Evolutionary conservation across 306 rosid genomes (phyloP), one percentile per base, ranked within the genome.

Genomic region (Vigna mungo): DNA sequence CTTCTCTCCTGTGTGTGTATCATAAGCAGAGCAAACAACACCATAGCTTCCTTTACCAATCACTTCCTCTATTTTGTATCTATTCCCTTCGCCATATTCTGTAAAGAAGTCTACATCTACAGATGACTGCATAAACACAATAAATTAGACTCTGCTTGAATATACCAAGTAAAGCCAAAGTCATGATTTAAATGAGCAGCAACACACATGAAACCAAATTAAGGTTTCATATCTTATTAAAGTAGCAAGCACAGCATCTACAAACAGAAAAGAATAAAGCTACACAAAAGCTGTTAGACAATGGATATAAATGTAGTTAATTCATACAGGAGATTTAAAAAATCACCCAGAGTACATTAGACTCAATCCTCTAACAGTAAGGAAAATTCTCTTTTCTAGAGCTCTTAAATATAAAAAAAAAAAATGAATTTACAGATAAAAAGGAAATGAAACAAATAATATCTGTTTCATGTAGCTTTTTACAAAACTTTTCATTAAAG

Each of bases 1-100:
- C 82, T 92, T 92, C 11, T 92, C 97, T 61, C 96, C 93, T 8
- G 88, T 81, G 74, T 87, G 93, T 34, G 96, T 75, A 83, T 92
- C 97, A 74, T 84, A 92, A 20, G 97, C 97, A 58, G 97, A 92
- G 80, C 97, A 92, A 80, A 92, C 97, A 80, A 92, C 96, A 46
- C 97, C 97, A 72, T 92, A 92, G 87, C 97, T 92, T 87, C 97
- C 97, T 85, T 92, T 92, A 27, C 97, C 97, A 78, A 92, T 92
- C 56, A 92, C 97, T 85, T 92, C 97, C 88, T 92, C 97, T 81
- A 92, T 92, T 86, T 71, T 89, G 81, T 92, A 92, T 84, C 96
- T 87, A 81, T 87, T 83, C 80, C 97, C 97, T 85, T 92, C 97
- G 39, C 97, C 97, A 83, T 92, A 92, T 76, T 90, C 97, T 9